Evolutionary conservation across 2,329 filamentous ascomycete species (phyloP), one percentile per base, ranked within the genome.

Genomic region (Colletotrichum tamarilloi): DNA sequence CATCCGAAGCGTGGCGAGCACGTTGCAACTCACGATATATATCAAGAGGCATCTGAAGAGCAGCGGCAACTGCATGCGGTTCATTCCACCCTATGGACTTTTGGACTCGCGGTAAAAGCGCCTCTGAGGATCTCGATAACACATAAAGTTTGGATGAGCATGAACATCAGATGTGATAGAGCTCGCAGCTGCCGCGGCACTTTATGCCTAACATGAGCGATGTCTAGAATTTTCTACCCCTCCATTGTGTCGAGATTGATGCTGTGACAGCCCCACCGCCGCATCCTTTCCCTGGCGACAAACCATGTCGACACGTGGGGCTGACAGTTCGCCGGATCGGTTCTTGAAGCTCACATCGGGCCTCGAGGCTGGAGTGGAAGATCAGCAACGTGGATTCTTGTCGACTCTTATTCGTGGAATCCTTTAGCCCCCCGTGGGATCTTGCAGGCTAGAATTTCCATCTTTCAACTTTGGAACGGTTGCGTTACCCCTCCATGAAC

Each of bases 241-340:
- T 53, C 65, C 58, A 55, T 56, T 38, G 52, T 52, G 52, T 72
- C 65, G 49, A 52, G 19, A 60, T 46, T 35, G 19, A 19, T 24
- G 55, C 55, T 52, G 67, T 57, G 62, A 62, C 46, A 11, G 71
- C 56, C 46, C 60, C 49, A 70, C 69, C 22, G 11, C 7, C 11
- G 14, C 9, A n/a, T 30, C 30, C 55, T n/a, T 38, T 65, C 32
- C 38, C 59, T 65, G 7, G 12, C 22, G 55, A 56, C 71, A 73
- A 73, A 73, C 67, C 71, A 73, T 62, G 67, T 42, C 71, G 56
- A 42, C 71, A 73, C 71, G 71, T 73, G 71, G 71, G 71, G 71
- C 67, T 16, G 11, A 9, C 55, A 8, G 46, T 3, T 19, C 35
- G 46, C 56, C n/a, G 60, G 60, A 73, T 73, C 71, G 71, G 60